Percentiles rank a stretch among this genome's conserved stretches.
These are phyloP conservation scores for Polyporus tsugae DNA, from an alignment of 1,284 basidiomycete genomes.

Conservation along the genomic window DNA sequence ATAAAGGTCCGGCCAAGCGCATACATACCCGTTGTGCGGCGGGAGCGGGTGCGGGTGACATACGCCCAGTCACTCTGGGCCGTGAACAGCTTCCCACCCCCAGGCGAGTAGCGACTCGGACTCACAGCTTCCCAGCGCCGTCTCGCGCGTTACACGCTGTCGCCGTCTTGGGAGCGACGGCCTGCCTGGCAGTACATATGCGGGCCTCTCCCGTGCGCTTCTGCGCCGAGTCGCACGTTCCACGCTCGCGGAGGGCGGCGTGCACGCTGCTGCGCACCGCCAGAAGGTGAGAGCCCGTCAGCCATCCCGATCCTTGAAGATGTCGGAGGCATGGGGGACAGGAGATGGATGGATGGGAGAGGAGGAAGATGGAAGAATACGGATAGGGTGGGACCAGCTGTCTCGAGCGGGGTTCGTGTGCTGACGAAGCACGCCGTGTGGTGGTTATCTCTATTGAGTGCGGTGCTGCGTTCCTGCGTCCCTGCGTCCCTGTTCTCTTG, in stretches of 20 bases:
- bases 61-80: background rate
- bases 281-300: background rate
- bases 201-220: background rate
- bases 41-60: background rate
- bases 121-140: background rate
- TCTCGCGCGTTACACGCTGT: constrained; percentile 16
- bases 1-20: background rate
- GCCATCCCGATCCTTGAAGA: background rate
- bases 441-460: constrained; percentile 4
- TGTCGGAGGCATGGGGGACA: background rate
- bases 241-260: constrained; percentile 14
- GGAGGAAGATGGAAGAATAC: background rate
- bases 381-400: constrained; percentile 7
- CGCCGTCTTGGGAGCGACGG: constrained; percentile 14
- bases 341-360: constrained; percentile 3
- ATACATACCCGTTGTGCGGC: background rate
- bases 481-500: background rate
- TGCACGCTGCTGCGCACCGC: constrained; percentile 23
- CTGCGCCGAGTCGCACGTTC: constrained; percentile 1
- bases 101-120: background rate
- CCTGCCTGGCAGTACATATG: background rate
- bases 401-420: constrained; percentile 4
- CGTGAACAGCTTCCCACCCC: background rate
- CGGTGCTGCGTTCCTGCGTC: background rate
- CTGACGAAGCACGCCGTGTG: background rate